Conservation (phyloP, 176 grass and related monocot genomes). For the Puya raimondii region DNA sequence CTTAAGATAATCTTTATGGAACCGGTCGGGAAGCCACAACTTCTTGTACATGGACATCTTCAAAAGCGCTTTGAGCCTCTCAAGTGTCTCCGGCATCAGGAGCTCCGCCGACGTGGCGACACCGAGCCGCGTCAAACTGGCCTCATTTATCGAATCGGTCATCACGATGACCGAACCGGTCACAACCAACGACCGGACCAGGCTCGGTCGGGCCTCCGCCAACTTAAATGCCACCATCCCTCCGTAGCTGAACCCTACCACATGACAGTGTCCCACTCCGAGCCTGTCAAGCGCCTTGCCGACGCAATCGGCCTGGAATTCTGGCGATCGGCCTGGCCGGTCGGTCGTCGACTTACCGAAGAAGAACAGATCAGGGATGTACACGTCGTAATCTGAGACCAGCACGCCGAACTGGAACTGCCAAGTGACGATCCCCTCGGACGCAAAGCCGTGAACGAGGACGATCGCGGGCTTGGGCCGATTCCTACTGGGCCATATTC, state of each 20-base stretch:
- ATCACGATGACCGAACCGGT: conserved; percentile 74
- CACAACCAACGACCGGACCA: conserved; percentile 66
- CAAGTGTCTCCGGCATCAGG: conserved; percentile 65
- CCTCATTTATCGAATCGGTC: conserved; percentile 70
- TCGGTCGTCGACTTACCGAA: conserved; percentile 50
- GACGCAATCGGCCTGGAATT: conserved; percentile 64
- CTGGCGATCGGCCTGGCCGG: conserved; percentile 59
- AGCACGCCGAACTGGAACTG: conserved; percentile 95
- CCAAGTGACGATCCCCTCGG: conserved; percentile 84
- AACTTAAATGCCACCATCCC: conserved; percentile 96
- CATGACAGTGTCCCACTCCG: conserved; percentile 58
- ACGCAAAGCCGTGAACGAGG: conserved; percentile 80
- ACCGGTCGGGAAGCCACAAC: conserved; percentile 74
- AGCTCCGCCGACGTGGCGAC: conserved; percentile 55
- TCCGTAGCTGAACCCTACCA: conserved; percentile 94
- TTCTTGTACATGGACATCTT: conserved; percentile 69
- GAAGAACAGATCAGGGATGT: conserved; percentile 92
- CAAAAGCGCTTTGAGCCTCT: conserved; percentile 68
- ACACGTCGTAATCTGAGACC: conserved; percentile 57
- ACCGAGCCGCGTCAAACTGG: conserved; percentile 43
- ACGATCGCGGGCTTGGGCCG: conserved; percentile 50
- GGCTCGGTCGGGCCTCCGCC: conserved; percentile 56
- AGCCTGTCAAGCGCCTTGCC: conserved; percentile 48
- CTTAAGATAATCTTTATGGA: conserved; percentile 86
- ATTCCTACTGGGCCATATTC: neutral